Base-by-base conservation (phyloP, 306 rosid genomes). In the Medicago truncatula region DNA sequence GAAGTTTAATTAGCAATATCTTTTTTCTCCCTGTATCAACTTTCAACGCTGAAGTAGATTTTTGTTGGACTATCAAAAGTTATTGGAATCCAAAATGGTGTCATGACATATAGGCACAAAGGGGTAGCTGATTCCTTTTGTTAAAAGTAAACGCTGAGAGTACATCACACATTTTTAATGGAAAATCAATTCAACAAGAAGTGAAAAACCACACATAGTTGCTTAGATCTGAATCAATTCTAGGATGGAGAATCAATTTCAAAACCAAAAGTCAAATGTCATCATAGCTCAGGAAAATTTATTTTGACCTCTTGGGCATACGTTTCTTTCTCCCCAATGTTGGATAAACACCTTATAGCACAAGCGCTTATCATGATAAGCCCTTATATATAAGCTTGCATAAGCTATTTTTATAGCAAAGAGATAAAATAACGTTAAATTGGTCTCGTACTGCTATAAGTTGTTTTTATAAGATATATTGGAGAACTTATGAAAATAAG, bases 1-100 rank as follows among this genome's bases (percentile, higher is more conserved):
- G n/a, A 53, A 53, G 63, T 21, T 57, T 57, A 18, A 54, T 57
- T 21, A 21, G 8, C 2, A 21, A 57, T 21, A 15, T 5, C 28
- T 56, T 17, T 49, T 15, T 49, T 23, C 15, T 21, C 8, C 34
- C 63, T 57, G 14, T 57, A 11, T 57, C 62, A 57, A 57, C 34
- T 57, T 57, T 57, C 63, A 57, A 23, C 64, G 7, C 9, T 4
- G 36, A 56, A 23, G 16, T 58, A 21, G 8, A 21, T 11, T 23
- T 57, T 23, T 21, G 38, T 58, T 58, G 38, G 38, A 58, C 36
- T 9, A 57, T 21, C 9, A 11, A 21, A 57, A 57, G 36, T 57
- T 57, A 57, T 20, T 57, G 63, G 63, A 57, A 57, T 57, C 63
- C 16, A 21, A 57, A 57, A 57, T 20, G 1, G 34, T 57, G 63